Evolutionary conservation across 2,329 filamentous ascomycete genomes (phyloP).

Genomic region (Hysterium pulicare): DNA sequence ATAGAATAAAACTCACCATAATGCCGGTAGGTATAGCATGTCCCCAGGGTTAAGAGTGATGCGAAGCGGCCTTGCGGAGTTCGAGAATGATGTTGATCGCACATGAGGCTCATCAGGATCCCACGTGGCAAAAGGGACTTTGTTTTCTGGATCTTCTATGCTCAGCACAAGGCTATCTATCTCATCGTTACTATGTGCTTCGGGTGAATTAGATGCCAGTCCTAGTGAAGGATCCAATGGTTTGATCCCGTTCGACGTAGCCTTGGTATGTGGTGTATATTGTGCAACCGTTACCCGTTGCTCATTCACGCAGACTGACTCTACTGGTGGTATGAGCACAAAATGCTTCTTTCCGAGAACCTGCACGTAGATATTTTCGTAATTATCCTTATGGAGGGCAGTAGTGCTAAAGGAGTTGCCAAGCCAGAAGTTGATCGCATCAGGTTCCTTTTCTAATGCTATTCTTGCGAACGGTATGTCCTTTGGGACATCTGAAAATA

Average conservation of each 20-base stretch:
- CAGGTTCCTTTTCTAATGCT: slow-evolving; percentile 62
- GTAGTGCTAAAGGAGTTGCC: slow-evolving; percentile 67
- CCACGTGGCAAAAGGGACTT: slow-evolving; percentile 69
- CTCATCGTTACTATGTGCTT: slow-evolving; percentile 10
- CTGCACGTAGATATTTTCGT: slow-evolving; percentile 82
- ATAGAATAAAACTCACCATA: slow-evolving; percentile 69
- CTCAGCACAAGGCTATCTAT: slow-evolving; percentile 25
- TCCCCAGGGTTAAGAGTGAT: slow-evolving; percentile 70
- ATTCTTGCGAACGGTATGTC: slow-evolving; percentile 71
- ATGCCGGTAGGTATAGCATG: slow-evolving; percentile 76
- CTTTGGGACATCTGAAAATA: slow-evolving; percentile 61
- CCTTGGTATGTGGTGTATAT: slow-evolving; percentile 44
- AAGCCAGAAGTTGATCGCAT: slow-evolving; percentile 81
- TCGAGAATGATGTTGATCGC: slow-evolving; percentile 55
- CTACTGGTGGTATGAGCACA: slow-evolving; percentile 67
- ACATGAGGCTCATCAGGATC: slow-evolving; percentile 60
- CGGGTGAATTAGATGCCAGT: background rate
- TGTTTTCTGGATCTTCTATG: slow-evolving; percentile 36
- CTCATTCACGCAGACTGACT: slow-evolving; percentile 68
- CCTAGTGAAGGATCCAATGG: background rate
- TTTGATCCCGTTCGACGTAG: background rate
- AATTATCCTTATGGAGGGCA: slow-evolving; percentile 76
- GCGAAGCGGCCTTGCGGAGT: slow-evolving; percentile 57
- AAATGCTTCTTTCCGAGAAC: slow-evolving; percentile 72
- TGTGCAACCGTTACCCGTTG: slow-evolving; percentile 53